Base-by-base conservation (phyloP, 2,329 filamentous ascomycete genomes). In the Coniochaeta pulveracea region DNA sequence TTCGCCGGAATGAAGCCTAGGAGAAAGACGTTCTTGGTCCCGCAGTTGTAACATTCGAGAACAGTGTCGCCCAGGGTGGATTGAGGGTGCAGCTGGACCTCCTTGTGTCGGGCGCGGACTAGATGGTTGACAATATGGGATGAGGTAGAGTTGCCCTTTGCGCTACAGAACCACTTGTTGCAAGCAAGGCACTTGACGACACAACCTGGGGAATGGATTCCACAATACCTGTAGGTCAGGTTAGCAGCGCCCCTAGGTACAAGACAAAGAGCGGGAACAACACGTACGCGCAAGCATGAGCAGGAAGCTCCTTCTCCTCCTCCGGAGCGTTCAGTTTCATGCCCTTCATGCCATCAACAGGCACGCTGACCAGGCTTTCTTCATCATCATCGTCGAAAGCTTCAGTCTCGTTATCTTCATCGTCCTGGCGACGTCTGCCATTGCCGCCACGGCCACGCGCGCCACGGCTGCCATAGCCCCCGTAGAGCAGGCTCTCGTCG, bases 121-220 rank as follows among this genome's bases (percentile, higher is more conserved):
- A 98, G 76, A 54, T 98, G 91, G 57, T 96, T 96, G 61, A 98
- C 85, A 47, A 98, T 96, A 55, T 98, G 91, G 21, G 89, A 94
- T 17, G 89, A 95, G 33, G 85, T 93, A 12, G 88, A 88, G 58
- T 95, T 98, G 45, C 91, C 89, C 49, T 89, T 84, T 39, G 89
- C 88, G 58, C 88, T 96, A 62, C 91, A 98, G 57, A 98, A 98
- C 91, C 91, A 98, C 56, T 96, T 98, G 64, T 76, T 89, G 66
- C 91, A 98, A 39, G 80, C 73, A 40, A 98, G 69, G 53, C 91
- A 98, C 62, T 95, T 96, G 47, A 98, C 91, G 37, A 98, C 93
- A 44, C 83, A 91, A 53, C 82, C 81, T 3, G 91, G 81, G 37
- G 93, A 93, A 63, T 98, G 91, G 43, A 98, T 98, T 38, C 91